Conservation (phyloP, 2,329 filamentous ascomycete genomes). For the Domatiomyces catenatus region DNA sequence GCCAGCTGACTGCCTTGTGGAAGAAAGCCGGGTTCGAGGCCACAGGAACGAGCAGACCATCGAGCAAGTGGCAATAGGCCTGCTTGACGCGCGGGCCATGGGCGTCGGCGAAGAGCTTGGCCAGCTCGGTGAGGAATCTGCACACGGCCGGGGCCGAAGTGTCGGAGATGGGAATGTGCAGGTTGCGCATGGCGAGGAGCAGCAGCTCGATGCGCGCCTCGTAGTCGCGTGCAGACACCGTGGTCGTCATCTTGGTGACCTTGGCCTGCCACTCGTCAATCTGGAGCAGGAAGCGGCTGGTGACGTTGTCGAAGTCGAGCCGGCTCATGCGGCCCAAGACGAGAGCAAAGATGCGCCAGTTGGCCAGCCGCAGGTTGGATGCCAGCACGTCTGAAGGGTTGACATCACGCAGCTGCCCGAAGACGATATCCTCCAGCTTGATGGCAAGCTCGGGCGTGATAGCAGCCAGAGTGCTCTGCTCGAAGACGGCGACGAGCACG, state of each 20-base stretch:
- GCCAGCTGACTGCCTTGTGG: constrained; percentile 70
- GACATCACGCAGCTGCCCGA: constrained; percentile 79
- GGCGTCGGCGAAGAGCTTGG: constrained; percentile 65
- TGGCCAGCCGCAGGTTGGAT: constrained; percentile 74
- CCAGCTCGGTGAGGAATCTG: constrained; percentile 70
- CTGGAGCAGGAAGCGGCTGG: constrained; percentile 65
- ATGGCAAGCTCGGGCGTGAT: constrained; percentile 88
- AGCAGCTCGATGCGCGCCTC: constrained; percentile 78
- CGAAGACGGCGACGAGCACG: constrained; percentile 84
- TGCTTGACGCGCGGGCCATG: constrained; percentile 86
- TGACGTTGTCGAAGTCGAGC: constrained; percentile 73
- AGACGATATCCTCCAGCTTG: constrained; percentile 88
- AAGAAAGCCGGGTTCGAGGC: constrained; percentile 67
- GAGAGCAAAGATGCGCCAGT: constrained; percentile 89
- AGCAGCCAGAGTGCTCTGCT: constrained; percentile 65
- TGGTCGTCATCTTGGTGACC: constrained; percentile 47
- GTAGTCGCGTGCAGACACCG: constrained; percentile 46
- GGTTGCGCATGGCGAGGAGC: constrained; percentile 77
- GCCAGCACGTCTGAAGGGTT: constrained; percentile 58
- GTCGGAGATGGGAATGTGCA: constrained; percentile 60
- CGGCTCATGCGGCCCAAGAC: constrained; percentile 92
- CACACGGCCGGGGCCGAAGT: constrained; percentile 43
- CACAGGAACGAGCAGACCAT: constrained; percentile 71
- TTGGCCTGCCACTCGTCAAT: constrained; percentile 66
- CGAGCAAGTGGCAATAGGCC: constrained; percentile 83